These are phyloP conservation scores for Sechiopsis laciniata DNA, from an alignment of 306 rosid species.

Conservation along the genomic window DNA sequence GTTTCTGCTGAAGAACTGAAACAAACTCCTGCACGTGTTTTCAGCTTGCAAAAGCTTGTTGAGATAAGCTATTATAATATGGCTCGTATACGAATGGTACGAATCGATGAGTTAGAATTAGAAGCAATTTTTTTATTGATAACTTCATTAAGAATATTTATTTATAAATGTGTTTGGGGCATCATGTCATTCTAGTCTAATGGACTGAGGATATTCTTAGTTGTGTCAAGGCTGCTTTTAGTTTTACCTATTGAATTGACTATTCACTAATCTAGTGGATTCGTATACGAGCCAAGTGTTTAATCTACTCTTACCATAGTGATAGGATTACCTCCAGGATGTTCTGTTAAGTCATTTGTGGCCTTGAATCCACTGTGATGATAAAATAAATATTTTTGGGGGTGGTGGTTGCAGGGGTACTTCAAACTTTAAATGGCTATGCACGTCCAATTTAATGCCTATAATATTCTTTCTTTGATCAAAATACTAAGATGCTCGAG, in stretches of 20 bases:
- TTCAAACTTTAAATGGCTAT: background rate
- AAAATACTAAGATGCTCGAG: background rate
- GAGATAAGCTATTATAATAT: slow-evolving; percentile 97
- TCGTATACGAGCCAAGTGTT: background rate
- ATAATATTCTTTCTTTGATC: background rate
- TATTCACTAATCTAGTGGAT: background rate
- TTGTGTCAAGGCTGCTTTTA: background rate
- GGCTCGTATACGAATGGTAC: slow-evolving; percentile 98
- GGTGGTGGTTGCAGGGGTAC: slow-evolving; percentile 7
- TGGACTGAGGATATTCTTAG: background rate
- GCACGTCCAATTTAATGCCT: background rate
- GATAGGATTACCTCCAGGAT: background rate
- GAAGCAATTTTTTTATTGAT: background rate
- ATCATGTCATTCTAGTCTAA: background rate
- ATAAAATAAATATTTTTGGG: background rate
- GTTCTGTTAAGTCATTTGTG: background rate
- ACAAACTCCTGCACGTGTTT: slow-evolving; percentile 95
- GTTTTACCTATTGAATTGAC: background rate
- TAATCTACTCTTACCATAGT: background rate
- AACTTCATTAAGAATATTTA: background rate
- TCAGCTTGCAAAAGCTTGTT: slow-evolving; percentile 98
- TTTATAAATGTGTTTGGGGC: background rate
- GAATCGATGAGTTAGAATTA: background rate
- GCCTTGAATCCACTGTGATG: background rate
- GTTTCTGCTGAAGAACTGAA: slow-evolving; percentile 96